Percentiles rank a stretch among this genome's conserved stretches.
Conservation (phyloP, 169 alveolate species). For the Amoebophrya sp. region DNA sequence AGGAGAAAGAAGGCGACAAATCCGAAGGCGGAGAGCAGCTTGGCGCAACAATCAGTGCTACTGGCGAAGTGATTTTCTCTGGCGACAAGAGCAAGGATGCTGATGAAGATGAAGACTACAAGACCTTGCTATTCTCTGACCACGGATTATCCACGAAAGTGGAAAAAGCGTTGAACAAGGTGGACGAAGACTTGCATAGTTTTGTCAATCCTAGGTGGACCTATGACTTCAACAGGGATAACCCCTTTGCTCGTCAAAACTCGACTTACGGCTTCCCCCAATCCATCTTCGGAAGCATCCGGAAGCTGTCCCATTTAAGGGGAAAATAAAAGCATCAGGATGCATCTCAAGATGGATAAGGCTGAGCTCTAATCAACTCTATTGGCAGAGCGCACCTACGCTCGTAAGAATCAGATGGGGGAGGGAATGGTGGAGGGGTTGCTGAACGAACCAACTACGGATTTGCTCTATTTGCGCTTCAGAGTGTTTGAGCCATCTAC, state of each 20-base stretch:
- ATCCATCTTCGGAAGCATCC: no score
- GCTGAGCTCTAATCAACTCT: no score
- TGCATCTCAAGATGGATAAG: no score
- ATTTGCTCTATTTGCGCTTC: background rate
- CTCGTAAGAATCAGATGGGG: constrained; percentile 12
- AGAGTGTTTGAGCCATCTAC: background rate
- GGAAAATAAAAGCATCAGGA: no score
- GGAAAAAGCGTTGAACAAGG: background rate
- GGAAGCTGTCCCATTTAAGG: no score
- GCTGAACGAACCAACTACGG: background rate
- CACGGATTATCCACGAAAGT: background rate
- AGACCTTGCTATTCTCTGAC: background rate
- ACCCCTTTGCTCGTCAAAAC: constrained; percentile 9
- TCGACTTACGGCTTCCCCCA: no score
- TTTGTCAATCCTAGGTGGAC: background rate
- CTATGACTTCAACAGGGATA: background rate
- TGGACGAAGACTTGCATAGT: background rate
- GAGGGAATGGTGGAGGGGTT: constrained; percentile 7
- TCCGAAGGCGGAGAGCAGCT: background rate
- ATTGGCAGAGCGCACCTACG: background rate
- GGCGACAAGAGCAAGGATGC: background rate
- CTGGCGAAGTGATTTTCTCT: no score
- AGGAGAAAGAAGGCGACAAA: background rate
- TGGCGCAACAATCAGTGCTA: no score
- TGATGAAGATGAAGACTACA: background rate